Evolutionary conservation across 495 filamentous ascomycete genomes (phyloP), one percentile per base, ranked within the genome.

Genomic region (Jackrogersella minutella): DNA sequence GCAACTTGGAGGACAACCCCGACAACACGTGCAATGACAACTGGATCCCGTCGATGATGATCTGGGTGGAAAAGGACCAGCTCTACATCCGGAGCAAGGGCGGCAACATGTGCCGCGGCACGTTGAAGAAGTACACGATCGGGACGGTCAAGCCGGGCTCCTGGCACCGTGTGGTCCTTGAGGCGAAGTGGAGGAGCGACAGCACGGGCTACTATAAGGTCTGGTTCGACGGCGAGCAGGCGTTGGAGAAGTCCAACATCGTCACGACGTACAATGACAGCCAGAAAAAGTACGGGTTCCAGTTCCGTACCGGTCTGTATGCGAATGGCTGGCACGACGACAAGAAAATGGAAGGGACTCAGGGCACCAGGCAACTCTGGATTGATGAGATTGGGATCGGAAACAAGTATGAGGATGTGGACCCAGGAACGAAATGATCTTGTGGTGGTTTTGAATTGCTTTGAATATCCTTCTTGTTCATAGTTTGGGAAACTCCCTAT

Each of bases 261-360:
- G 36, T 68, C 26, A 85, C 82, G 5, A 84, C 81, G 3, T 71
- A 83, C 31, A 66, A 73, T 4, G 80, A 83, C 58, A 62, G 69
- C 51, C 68, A 69, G 24, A 69, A 68, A 31, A 66, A 60, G 33
- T 66, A 55, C 40, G 63, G 63, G 1, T 84, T 85, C 68, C 77
- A 85, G 71, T 86, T 82, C 74, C 74, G 80, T 1, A 78, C 81
- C 43, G 83, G 82, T 5, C 70, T 84, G 22, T 86, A 85, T 68
- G 83, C 83, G 0, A 86, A 84, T 60, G 76, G 78, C n/a, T 86
- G 83, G 83, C 75, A 84, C 58, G 82, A 84, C 51, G 74, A 84
- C 24, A 64, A 66, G 37, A 65, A 75, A 58, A 72, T 74, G 63
- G 63, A 73, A 53, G 82, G 82, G 0, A 77, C 60, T 5, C 82